Evolutionary conservation across 495 filamentous ascomycete species (phyloP).

Genomic region (Talaromyces adpressus): DNA sequence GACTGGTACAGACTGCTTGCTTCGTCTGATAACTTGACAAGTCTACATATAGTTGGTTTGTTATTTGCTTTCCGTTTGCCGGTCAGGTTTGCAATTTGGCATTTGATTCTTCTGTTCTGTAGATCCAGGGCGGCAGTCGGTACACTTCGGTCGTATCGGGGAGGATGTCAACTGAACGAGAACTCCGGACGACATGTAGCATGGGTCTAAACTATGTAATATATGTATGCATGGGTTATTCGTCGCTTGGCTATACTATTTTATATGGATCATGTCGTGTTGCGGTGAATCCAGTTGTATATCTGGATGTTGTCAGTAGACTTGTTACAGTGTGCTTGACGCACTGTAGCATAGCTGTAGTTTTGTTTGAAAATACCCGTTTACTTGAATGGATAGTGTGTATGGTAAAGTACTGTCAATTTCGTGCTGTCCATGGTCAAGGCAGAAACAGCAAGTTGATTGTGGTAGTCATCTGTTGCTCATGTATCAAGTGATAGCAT

Average conservation of each 20-base stretch:
- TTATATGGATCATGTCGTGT: background rate
- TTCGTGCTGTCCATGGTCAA: background rate
- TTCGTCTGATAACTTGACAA: background rate
- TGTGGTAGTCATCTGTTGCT: background rate
- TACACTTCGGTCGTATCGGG: too few species aligned
- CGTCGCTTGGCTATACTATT: background rate
- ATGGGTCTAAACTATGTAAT: background rate
- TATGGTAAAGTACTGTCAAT: background rate
- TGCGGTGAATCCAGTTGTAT: background rate
- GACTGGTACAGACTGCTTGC: background rate
- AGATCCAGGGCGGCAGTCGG: too few species aligned
- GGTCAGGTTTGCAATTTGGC: background rate
- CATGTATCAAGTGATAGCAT: background rate
- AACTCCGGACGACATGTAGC: background rate
- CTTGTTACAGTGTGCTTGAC: background rate
- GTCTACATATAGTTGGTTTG: background rate
- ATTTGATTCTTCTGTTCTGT: background rate
- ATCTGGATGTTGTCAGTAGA: background rate
- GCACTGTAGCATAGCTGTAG: background rate
- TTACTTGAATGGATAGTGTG: background rate
- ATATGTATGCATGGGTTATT: background rate
- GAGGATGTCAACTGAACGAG: background rate
- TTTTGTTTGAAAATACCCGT: background rate
- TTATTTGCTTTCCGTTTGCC: background rate
- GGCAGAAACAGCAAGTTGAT: background rate